Percentiles rank a stretch among this genome's conserved stretches.
These are phyloP conservation scores for Withania somnifera DNA, from an alignment of 305 asterid species.

Conservation along the genomic window DNA sequence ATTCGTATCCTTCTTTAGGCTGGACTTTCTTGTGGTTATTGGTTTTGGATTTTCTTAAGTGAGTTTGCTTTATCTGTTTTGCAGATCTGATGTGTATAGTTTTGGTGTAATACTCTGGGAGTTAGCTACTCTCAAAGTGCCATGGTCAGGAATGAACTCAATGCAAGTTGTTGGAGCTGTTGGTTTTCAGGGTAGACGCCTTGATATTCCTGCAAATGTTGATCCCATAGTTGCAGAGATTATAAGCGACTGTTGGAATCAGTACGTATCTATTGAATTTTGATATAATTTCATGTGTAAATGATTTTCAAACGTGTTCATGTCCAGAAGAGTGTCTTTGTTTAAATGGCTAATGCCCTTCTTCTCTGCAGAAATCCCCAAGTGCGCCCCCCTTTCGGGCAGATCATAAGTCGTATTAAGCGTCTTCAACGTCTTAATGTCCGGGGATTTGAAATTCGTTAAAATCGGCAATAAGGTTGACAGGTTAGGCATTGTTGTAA, in stretches of 20 bases:
- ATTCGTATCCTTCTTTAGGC: not conserved
- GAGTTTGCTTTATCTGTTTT: conserved; percentile 2
- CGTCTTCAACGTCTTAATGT: conserved; percentile 47
- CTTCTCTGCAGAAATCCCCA: conserved; percentile 52
- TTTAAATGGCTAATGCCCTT: not conserved
- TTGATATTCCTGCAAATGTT: conserved; percentile 56
- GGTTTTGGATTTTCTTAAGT: not conserved
- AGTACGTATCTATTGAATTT: conserved; percentile 28
- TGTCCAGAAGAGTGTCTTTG: not conserved
- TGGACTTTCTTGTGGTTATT: not conserved
- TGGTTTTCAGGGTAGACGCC: conserved; percentile 84
- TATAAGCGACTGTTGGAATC: conserved; percentile 70
- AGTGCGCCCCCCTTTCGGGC: conserved; percentile 75
- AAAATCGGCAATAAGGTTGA: conserved; percentile 22
- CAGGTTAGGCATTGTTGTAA: conserved; percentile 13
- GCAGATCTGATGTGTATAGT: conserved; percentile 95
- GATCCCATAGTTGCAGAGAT: conserved; percentile 71
- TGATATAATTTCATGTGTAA: not conserved
- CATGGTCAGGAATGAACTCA: conserved; percentile 94
- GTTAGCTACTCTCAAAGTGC: conserved; percentile 79
- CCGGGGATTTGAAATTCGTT: conserved; percentile 20
- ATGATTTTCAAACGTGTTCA: not conserved
- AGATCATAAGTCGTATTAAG: conserved; percentile 77
- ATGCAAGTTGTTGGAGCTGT: conserved; percentile 99
- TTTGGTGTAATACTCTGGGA: conserved; percentile 97